These are phyloP conservation scores for Colletotrichum salicis DNA, from an alignment of 2,329 filamentous ascomycete genomes.

Conservation along the genomic window DNA sequence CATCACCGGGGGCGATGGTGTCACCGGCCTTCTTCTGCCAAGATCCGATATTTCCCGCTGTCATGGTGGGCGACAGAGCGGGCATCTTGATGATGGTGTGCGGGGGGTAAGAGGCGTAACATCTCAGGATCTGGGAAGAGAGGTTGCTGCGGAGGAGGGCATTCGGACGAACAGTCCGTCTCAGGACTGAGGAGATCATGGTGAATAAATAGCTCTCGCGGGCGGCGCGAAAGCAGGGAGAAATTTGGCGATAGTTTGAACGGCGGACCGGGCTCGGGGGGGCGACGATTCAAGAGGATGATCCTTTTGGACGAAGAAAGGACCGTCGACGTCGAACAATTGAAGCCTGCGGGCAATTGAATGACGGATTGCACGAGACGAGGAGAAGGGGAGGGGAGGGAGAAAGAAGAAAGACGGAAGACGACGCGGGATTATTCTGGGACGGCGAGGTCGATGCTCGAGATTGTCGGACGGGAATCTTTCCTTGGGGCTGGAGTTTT, in stretches of 20 bases:
- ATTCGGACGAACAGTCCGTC: constrained; percentile 69
- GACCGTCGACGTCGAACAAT: constrained; percentile 33
- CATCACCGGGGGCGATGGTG: constrained; percentile 86
- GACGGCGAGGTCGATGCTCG: constrained; percentile 41
- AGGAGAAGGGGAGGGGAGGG: constrained; percentile 32
- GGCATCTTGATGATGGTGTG: constrained; percentile 98
- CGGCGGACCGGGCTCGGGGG: neutral
- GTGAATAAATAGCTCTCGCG: constrained; percentile 41
- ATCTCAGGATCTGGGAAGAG: constrained; percentile 67
- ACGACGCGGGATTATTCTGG: constrained; percentile 45
- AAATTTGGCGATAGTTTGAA: neutral
- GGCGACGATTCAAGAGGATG: neutral
- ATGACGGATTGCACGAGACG: constrained; percentile 35
- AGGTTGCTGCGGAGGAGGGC: constrained; percentile 62
- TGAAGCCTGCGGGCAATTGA: constrained; percentile 29
- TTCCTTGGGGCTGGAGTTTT: constrained; percentile 54
- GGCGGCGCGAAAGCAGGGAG: constrained; percentile 30
- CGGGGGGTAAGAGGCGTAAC: constrained; percentile 86
- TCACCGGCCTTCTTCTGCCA: constrained; percentile 99
- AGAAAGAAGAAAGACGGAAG: constrained; percentile 13
- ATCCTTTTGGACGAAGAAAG: neutral
- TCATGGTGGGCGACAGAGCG: constrained; percentile 97
- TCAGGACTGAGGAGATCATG: constrained; percentile 73
- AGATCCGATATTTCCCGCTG: constrained; percentile 90
- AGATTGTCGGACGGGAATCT: constrained; percentile 44